Base-by-base conservation (phyloP, 345 rosid genomes). In the Pistacia integerrima region DNA sequence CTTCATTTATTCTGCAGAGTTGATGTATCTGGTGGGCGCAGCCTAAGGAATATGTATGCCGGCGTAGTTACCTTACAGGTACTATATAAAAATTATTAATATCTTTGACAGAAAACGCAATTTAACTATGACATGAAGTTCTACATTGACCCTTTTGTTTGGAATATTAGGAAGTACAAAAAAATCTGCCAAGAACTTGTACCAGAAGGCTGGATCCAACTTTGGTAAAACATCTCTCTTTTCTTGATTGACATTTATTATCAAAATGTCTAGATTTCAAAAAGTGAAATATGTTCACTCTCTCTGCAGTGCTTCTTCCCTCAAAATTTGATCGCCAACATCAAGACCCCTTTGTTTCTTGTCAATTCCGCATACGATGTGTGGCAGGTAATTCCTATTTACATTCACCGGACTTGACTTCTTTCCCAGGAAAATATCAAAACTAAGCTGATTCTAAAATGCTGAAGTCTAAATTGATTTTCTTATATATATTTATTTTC, bases 1-100 rank as follows among this genome's bases (percentile, higher is more conserved):
- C 61, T 67, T 65, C 28, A 75, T 51, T 38, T 2, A 11, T 17
- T 71, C 13, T 85, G 83, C 79, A 95, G 99, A 64, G 74, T 78
- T 46, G 98, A 96, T 88, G 92, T 96, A 22, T 85, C 98, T 64
- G 97, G 97, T 33, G 89, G 91, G n/a, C 97, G 64, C 74, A 77
- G 93, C 14, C 85, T 96, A 16, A 88, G 94, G 84, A 82, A 86
- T 55, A 64, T 93, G 80, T 96, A 67, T 79, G 72, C 72, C 30
- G 94, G 94, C 33, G 94, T 96, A 49, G 99, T 96, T 69, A 83
- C 78, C 78, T 62, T 92, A 83, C 99, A 95, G 97, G 98, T 95
- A 84, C 4, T 17, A 0, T 22, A 66, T 14, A 12, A 28, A 52
- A 48, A 7, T 16, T 44, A 30, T 71, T 57, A 62, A 22, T 46